phyloP scores from a whole-genome alignment of 2,329 filamentous ascomycete genomes.

The Nothopassalora personata region DNA sequence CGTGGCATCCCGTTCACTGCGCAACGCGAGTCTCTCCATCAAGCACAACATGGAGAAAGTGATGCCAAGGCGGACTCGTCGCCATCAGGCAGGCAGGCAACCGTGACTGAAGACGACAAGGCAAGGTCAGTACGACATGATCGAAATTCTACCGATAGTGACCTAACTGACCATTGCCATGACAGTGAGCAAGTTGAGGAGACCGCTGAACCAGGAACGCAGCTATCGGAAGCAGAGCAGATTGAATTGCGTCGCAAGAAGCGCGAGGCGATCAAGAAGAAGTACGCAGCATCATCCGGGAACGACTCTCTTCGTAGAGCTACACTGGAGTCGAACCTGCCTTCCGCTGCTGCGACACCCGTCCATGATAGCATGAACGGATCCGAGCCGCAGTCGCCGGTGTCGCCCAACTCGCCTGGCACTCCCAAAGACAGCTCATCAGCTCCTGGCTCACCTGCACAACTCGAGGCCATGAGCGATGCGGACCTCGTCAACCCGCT shows the following conservation, averaged over 20 bases:
- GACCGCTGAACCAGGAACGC: conserved; percentile 33
- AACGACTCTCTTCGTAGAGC: conserved; percentile 59
- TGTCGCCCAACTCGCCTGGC: conserved; percentile 31
- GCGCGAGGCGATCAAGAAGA: conserved; percentile 78
- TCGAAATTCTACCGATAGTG: too few relatives aligned
- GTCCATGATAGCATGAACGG: conserved; percentile 22
- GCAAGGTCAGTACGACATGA: conserved; percentile 12
- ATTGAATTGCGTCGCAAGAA: conserved; percentile 80
- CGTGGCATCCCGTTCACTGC: conserved; percentile 16
- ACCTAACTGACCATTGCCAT: background rate
- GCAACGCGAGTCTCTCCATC: conserved; percentile 15
- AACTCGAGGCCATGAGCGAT: conserved; percentile 39
- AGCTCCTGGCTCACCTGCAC: conserved; percentile 30
- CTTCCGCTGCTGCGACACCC: conserved; percentile 34
- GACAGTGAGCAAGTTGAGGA: conserved; percentile 45
- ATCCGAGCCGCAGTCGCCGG: conserved; percentile 25
- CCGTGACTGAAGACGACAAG: conserved; percentile 1
- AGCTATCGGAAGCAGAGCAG: conserved; percentile 70
- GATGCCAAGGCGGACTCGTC: conserved; percentile 15
- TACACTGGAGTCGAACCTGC: conserved; percentile 46
- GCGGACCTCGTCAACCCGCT: conserved; percentile 35
- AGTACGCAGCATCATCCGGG: conserved; percentile 58
- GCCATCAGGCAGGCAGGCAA: conserved; percentile 4
- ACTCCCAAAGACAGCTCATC: conserved; percentile 29
- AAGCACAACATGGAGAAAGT: conserved; percentile 11